These are phyloP conservation scores for Aspergillus quadricinctus DNA, from an alignment of 2,329 filamentous ascomycete genomes.

Conservation along the genomic window DNA sequence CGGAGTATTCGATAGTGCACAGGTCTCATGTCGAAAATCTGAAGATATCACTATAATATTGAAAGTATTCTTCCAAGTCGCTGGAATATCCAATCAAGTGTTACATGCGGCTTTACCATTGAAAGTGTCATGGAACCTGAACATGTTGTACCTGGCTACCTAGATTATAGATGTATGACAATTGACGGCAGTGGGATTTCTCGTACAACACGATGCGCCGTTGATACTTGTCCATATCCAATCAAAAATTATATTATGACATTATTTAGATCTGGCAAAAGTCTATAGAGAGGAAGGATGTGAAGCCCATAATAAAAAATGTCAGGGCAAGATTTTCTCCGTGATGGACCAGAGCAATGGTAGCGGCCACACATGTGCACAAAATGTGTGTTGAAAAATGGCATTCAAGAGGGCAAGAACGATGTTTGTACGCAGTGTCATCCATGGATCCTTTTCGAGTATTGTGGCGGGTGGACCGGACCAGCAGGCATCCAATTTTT, in stretches of 20 bases:
- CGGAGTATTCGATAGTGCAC: not conserved
- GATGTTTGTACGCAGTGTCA: not conserved
- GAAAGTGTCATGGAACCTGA: conserved; percentile 12
- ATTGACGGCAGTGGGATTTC: not conserved
- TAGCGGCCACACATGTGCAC: not conserved
- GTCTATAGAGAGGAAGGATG: too few species aligned
- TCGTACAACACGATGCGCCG: not conserved
- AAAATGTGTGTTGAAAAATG: not conserved
- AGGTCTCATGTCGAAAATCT: not conserved
- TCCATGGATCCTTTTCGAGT: not conserved
- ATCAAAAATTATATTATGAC: not conserved
- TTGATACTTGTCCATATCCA: not conserved
- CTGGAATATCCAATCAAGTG: not conserved
- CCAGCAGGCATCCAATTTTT: conserved; percentile 1
- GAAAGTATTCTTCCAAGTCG: not conserved
- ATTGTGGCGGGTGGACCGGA: not conserved
- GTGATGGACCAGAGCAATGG: not conserved
- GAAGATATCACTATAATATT: not conserved
- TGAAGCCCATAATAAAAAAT: too few species aligned
- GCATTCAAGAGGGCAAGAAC: not conserved
- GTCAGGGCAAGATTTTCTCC: not conserved
- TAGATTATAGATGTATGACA: not conserved
- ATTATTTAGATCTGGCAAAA: too few species aligned
- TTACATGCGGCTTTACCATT: conserved; percentile 7
- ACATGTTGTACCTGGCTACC: not conserved